These are phyloP conservation scores for Plasmopara halstedii DNA, from an alignment of 352 stramenopile genomes.

Conservation along the genomic window DNA sequence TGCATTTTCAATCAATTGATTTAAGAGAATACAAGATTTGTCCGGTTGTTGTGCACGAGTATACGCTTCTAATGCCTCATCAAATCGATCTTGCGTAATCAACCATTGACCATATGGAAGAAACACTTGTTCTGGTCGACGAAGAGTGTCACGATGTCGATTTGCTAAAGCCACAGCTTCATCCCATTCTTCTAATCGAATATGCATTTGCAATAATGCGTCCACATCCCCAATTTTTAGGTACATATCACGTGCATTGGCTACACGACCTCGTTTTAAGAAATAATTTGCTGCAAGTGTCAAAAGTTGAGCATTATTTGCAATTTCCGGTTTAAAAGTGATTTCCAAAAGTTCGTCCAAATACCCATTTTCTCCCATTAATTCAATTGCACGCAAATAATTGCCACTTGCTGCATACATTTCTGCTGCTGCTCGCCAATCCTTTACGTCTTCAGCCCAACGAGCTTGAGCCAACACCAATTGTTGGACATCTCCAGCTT, in stretches of 20 bases:
- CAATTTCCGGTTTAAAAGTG: conserved; percentile 45
- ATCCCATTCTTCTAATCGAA: conserved; percentile 87
- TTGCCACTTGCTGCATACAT: conserved; percentile 90
- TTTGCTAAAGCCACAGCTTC: conserved; percentile 87
- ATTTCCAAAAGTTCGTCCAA: conserved; percentile 82
- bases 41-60: conserved; percentile 71
- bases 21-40: conserved; percentile 76
- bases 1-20: conserved; percentile 85
- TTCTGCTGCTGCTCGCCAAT: conserved; percentile 87
- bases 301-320: conserved; percentile 34
- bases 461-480: conserved; percentile 87
- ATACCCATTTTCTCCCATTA: conserved; percentile 84
- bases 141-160: conserved; percentile 65
- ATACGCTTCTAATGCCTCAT: conserved; percentile 90
- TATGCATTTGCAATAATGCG: conserved; percentile 85
- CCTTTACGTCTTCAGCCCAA: conserved; percentile 89
- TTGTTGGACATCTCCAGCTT: conserved; percentile 80
- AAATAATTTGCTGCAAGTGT: conserved; percentile 57
- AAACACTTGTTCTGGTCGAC: conserved; percentile 86
- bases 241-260: conserved; percentile 72
- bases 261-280: conserved; percentile 64
- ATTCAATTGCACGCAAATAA: conserved; percentile 66
- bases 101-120: conserved; percentile 92
- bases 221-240: conserved; percentile 78
- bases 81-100: conserved; percentile 86